phyloP scores from a whole-genome alignment of 1,139 yeast species.

The Debaryomycetaceae sp. region DNA sequence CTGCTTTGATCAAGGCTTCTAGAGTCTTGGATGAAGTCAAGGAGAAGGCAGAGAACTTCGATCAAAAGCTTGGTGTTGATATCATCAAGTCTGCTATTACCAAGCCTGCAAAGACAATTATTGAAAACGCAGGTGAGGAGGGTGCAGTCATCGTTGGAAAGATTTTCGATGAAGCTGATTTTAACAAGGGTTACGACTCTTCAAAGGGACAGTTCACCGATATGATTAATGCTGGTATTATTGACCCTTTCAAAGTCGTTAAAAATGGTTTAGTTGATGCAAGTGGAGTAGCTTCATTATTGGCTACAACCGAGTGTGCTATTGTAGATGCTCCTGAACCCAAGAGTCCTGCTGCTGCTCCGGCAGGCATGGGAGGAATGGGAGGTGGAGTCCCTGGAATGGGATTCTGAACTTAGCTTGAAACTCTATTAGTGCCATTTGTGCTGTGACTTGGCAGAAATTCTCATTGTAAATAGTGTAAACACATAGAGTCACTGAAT shows the following conservation, averaged over 20 bases:
- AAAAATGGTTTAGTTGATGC: conserved; percentile 97
- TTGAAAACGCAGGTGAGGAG: conserved; percentile 98
- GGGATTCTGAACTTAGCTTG: conserved; percentile 7
- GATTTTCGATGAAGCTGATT: conserved; percentile 80
- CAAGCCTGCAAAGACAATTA: conserved; percentile 95
- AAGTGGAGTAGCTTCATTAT: conserved; percentile 94
- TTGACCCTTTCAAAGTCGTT: conserved; percentile 98
- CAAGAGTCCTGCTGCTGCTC: conserved; percentile 61
- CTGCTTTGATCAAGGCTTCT: conserved; percentile 95
- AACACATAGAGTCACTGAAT: neutral
- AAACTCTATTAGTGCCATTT: neutral
- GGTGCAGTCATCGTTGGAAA: conserved; percentile 97
- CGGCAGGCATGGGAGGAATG: conserved; percentile 54
- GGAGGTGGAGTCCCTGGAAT: conserved; percentile 34
- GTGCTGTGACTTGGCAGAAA: neutral
- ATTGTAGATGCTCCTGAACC: conserved; percentile 97
- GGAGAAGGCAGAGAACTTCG: conserved; percentile 76
- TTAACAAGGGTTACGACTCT: conserved; percentile 92
- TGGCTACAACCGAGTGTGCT: conserved; percentile 99
- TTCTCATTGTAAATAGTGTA: neutral
- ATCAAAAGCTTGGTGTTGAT: conserved; percentile 96
- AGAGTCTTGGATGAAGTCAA: conserved; percentile 73
- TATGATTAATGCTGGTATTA: conserved; percentile 96
- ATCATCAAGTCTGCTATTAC: conserved; percentile 94
- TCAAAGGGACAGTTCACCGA: conserved; percentile 93